Evolutionary conservation across 2,329 filamentous ascomycete species (phyloP), one percentile per base, ranked within the genome.

Genomic region (Verticillium nubilum): DNA sequence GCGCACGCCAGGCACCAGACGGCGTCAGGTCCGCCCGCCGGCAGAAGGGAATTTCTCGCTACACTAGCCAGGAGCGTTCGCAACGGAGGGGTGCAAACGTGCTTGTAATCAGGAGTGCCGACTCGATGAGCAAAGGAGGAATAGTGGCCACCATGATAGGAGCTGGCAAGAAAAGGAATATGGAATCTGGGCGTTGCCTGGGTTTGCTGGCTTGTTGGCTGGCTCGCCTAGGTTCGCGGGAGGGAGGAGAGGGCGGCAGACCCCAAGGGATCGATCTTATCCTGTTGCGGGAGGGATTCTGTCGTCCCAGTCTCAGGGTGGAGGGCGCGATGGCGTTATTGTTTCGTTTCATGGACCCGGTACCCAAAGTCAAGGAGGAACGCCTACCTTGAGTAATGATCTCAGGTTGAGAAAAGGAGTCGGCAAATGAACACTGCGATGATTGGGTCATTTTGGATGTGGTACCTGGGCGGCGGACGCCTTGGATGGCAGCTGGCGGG

Each of bases 331-430:
- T 53, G 56, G 56, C 56, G 56, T 58, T 26, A 23, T 55, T 54
- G 57, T 59, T 59, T 59, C 57, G 57, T 58, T 58, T 58, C 57
- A 58, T 23, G 19, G 42, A 19, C 13, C 42, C 9, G 42, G n/a
- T 23, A 12, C 35, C 28, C 54, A 31, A 12, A 47, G 19, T 47
- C n/a, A 47, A n/a, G 42, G 42, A 47, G 19, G 42, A 47, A 47
- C 42, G 19, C n/a, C 42, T 47, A 19, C 23, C n/a, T 25, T 47
- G 42, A 12, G 42, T 13, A 25, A 23, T 23, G 42, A 25, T 47
- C n/a, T 47, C n/a, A 13, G 9, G 5, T n/a, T 19, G 42, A 23
- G 2, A 25, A 9, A 47, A 6, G 5, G 42, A 47, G 42, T 12
- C 42, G 42, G 42, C 42, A 47, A 19, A 25, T n/a, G 42, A 10